phyloP scores from a whole-genome alignment of 257 asterid genomes.

The Penstemon davidsonii region DNA sequence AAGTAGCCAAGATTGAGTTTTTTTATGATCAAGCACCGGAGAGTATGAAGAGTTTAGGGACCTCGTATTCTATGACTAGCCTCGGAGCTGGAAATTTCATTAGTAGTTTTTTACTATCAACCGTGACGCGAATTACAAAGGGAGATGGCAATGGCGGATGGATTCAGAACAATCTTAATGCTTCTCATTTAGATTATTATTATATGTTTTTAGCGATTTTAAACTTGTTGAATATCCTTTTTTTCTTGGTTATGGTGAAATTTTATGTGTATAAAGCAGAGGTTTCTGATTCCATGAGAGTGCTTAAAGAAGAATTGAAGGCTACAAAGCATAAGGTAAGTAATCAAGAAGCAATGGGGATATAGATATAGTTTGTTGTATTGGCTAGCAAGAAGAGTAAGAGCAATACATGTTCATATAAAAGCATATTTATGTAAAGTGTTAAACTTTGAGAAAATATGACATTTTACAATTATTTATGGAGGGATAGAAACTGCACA shows the following conservation, averaged over 20 bases:
- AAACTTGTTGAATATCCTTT: slow-evolving; percentile 49
- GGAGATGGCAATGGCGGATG: slow-evolving; percentile 57
- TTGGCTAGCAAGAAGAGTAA: neutral
- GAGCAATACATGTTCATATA: too few species aligned
- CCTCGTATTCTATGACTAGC: slow-evolving; percentile 64
- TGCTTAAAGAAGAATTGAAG: slow-evolving; percentile 51
- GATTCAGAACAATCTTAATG: slow-evolving; percentile 73
- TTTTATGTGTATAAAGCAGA: slow-evolving; percentile 76
- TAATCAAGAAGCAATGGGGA: slow-evolving; percentile 23
- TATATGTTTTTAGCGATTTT: slow-evolving; percentile 59
- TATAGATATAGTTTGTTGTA: neutral
- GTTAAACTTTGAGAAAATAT: neutral
- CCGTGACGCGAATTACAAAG: slow-evolving; percentile 51
- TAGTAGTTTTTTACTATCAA: slow-evolving; percentile 65
- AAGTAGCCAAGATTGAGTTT: slow-evolving; percentile 74
- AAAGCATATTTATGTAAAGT: too few species aligned
- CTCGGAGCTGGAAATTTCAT: slow-evolving; percentile 71
- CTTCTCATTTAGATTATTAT: slow-evolving; percentile 73
- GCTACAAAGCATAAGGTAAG: slow-evolving; percentile 28
- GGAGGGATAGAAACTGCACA: neutral
- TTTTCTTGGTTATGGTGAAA: slow-evolving; percentile 53
- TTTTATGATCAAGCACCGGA: slow-evolving; percentile 92
- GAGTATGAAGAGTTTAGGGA: slow-evolving; percentile 85
- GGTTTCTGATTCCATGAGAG: slow-evolving; percentile 65
- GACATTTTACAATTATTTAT: neutral